These are phyloP conservation scores for Torrubiellomyces zombiae DNA, from an alignment of 2,329 filamentous ascomycete genomes.

Conservation along the genomic window DNA sequence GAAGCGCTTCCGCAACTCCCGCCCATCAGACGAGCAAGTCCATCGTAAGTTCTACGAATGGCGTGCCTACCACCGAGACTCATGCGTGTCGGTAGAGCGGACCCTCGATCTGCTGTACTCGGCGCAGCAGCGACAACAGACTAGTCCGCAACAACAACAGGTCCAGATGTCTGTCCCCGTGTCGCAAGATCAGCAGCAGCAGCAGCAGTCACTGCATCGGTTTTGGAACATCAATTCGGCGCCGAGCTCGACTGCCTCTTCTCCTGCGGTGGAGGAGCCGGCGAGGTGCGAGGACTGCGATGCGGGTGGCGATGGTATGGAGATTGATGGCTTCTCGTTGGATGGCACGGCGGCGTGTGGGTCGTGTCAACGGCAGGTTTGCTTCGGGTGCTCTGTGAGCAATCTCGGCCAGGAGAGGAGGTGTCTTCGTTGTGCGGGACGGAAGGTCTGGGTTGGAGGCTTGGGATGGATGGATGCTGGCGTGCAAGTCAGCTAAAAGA, in stretches of 20 bases:
- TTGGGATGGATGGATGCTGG: conserved; percentile 7
- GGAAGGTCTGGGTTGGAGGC: conserved; percentile 9
- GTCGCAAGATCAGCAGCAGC: too few relatives aligned
- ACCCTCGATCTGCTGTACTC: conserved; percentile 42
- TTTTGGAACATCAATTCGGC: conserved; percentile 40
- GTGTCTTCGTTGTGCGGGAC: conserved; percentile 35
- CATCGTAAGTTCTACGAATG: conserved; percentile 29
- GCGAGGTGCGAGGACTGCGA: conserved; percentile 39
- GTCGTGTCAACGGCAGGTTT: conserved; percentile 37
- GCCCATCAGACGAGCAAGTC: conserved; percentile 38
- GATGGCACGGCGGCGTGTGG: conserved; percentile 23
- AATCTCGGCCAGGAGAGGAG: conserved; percentile 36
- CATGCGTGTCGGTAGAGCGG: conserved; percentile 23
- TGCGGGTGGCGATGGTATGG: conserved; percentile 18
- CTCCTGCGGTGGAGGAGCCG: conserved; percentile 5
- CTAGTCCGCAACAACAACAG: too few relatives aligned
- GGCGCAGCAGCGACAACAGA: conserved; percentile 25
- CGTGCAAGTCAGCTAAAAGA: conserved; percentile 9
- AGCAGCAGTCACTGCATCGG: conserved; percentile 38
- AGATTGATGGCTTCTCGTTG: conserved; percentile 16
- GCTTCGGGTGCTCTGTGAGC: conserved; percentile 41
- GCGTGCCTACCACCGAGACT: conserved; percentile 7
- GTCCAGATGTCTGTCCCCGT: too few relatives aligned
- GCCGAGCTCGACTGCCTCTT: conserved; percentile 2
- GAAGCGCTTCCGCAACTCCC: conserved; percentile 42